Evolutionary conservation across 331 rosid genomes (phyloP), one percentile per base, ranked within the genome.

Genomic region (Rhamnella rubrinervis): DNA sequence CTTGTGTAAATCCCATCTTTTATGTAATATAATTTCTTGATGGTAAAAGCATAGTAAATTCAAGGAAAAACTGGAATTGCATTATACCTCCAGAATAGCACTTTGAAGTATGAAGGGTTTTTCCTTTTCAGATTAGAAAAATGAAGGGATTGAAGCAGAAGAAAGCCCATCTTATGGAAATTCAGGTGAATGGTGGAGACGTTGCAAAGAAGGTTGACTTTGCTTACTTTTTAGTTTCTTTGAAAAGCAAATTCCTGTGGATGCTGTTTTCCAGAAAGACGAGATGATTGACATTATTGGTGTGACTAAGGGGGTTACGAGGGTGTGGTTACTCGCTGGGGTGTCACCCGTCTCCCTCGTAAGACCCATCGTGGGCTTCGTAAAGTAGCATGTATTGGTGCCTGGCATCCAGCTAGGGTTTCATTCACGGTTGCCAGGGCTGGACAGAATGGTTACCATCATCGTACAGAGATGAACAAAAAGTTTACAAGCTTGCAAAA

Each of bases 111-210:
- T 49, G 55, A 15, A 49, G 8, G 53, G 37, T 40, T 15, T n/a
- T 50, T 25, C 9, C 84, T 63, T 61, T 74, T 40, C 6, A 91
- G 97, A 81, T 91, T 71, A 88, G 89, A 73, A 91, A 91, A 77
- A 25, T 91, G 92, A 88, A 86, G 67, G 97, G 97, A 61, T 75
- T 91, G n/a, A 88, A 91, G 68, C 97, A 91, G 75, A 91, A 91
- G 89, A 91, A 91, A 72, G 92, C 97, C 25, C 97, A 91, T 84
- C 68, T 91, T 83, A 91, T 91, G 89, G 97, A 91, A 76, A 85
- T 88, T 72, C 92, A 88, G 78, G 92, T 91, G 59, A 91, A 88
- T 67, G 97, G 97, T 38, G 95, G 95, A 58, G 80, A 82, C 0
- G 6, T 85, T 49, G 63, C 68, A 5, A 83, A 83, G 75, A 89